A percentile compares a stretch with the other conserved stretches of the same genome.
Evolutionary conservation across 2,329 filamentous ascomycete genomes (phyloP).

Genomic region (Cryphonectria carpinicola): DNA sequence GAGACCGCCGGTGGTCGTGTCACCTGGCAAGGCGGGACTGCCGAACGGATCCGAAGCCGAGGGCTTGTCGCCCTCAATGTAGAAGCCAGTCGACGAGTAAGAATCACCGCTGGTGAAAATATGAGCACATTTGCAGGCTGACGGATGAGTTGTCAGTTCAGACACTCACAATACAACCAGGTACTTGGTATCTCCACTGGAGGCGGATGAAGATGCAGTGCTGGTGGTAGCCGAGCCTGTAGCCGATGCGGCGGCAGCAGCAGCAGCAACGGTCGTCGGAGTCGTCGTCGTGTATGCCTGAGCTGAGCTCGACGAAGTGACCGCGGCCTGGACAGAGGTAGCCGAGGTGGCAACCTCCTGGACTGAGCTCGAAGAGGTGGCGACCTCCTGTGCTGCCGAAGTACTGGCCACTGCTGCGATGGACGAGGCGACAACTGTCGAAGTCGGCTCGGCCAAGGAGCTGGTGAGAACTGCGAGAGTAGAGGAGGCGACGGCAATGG

Average conservation of each 20-base stretch:
- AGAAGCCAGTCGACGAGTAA: slow-evolving; percentile 29
- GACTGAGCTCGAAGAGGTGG: not conserved
- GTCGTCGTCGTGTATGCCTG: not conserved
- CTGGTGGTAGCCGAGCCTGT: slow-evolving; percentile 11
- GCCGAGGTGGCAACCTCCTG: not conserved
- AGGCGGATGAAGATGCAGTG: not conserved
- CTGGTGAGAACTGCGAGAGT: not conserved
- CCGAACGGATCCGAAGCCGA: slow-evolving; percentile 22
- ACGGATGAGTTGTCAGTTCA: not conserved
- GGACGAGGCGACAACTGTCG: not conserved
- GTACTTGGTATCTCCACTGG: slow-evolving; percentile 26
- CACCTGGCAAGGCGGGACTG: slow-evolving; percentile 11
- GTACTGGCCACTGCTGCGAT: not conserved
- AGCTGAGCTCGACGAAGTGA: not conserved
- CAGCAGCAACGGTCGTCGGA: not conserved
- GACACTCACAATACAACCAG: slow-evolving; percentile 26
- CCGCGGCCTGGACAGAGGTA: slow-evolving; percentile 1
- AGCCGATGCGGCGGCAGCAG: slow-evolving; percentile 8
- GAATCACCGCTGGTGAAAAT: slow-evolving; percentile 18
- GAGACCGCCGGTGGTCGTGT: slow-evolving; percentile 24
- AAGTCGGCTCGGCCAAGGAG: not conserved
- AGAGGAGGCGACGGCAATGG: slow-evolving; percentile 14
- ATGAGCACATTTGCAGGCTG: not conserved
- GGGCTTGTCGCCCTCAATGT: slow-evolving; percentile 27
- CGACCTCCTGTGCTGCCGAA: slow-evolving; percentile 5